phyloP scores from a whole-genome alignment of 331 rosid species.

The Ulmus americana region DNA sequence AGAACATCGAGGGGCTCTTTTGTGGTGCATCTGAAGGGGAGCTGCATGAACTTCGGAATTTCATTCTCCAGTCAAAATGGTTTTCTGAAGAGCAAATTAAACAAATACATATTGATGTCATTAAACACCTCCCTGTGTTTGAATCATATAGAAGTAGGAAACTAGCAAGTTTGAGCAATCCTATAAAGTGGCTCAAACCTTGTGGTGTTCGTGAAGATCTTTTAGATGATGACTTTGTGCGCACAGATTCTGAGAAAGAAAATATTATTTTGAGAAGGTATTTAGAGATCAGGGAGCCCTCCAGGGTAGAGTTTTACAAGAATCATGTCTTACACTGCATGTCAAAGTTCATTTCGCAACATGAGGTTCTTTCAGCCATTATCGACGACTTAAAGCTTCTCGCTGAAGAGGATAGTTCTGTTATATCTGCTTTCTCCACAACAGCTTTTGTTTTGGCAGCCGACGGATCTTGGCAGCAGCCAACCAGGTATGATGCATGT shows the following conservation, averaged over 20 bases:
- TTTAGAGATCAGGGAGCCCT: constrained; percentile 68
- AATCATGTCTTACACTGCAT: constrained; percentile 66
- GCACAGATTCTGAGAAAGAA: constrained; percentile 75
- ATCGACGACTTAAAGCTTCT: constrained; percentile 65
- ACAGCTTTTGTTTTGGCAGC: constrained; percentile 77
- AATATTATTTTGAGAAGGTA: constrained; percentile 60
- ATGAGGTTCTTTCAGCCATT: constrained; percentile 56
- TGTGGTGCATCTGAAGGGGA: constrained; percentile 73
- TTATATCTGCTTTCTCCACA: constrained; percentile 55
- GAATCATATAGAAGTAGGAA: constrained; percentile 77
- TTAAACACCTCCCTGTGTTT: constrained; percentile 75
- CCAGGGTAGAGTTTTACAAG: constrained; percentile 70
- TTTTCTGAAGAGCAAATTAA: constrained; percentile 68
- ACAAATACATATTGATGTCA: constrained; percentile 51
- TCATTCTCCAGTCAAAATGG: constrained; percentile 96
- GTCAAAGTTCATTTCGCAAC: constrained; percentile 55
- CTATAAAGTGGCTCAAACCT: constrained; percentile 86
- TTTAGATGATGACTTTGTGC: constrained; percentile 73
- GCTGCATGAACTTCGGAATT: constrained; percentile 88
- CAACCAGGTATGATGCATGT: constrained; percentile 54
- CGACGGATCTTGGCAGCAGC: constrained; percentile 88
- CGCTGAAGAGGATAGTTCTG: constrained; percentile 59
- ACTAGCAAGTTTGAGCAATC: constrained; percentile 65
- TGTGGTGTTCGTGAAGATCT: constrained; percentile 62
- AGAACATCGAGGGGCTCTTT: constrained; percentile 64